These are phyloP conservation scores for Cerrena zonata DNA, from an alignment of 1,284 basidiomycete species.

Conservation along the genomic window DNA sequence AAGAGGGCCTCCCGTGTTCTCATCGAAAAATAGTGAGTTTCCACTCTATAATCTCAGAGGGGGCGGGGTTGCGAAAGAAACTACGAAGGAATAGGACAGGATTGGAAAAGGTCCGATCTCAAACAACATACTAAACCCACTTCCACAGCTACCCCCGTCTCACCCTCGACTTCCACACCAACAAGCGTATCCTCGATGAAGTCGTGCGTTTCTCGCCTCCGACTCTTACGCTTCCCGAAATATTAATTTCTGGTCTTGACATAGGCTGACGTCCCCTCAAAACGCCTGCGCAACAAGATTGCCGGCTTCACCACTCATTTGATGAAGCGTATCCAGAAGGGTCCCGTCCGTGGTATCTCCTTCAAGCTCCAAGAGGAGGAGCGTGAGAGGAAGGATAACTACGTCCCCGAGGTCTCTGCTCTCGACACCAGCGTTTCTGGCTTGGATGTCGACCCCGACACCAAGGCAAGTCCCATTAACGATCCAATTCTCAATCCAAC, in stretches of 20 bases:
- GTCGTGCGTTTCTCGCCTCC: conserved; percentile 55
- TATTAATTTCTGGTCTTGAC: conserved; percentile 12
- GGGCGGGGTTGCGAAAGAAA: not conserved
- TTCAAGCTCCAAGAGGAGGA: conserved; percentile 99
- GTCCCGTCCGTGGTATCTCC: conserved; percentile 99
- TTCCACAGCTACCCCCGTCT: conserved; percentile 80
- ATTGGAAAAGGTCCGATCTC: conserved; percentile 3
- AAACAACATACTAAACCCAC: not conserved
- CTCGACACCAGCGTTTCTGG: conserved; percentile 74
- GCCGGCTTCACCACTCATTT: conserved; percentile 99
- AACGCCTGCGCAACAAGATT: conserved; percentile 99
- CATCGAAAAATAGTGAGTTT: conserved; percentile 97
- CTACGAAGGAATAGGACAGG: not conserved
- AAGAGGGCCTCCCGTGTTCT: conserved; percentile 98
- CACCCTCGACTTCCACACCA: conserved; percentile 97
- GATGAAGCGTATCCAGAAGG: conserved; percentile 99
- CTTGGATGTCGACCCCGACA: conserved; percentile 85
- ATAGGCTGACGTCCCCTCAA: conserved; percentile 93
- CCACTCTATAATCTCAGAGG: conserved; percentile 8
- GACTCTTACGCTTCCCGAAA: not conserved
- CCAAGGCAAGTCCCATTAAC: conserved; percentile 61
- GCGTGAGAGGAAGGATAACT: conserved; percentile 98
- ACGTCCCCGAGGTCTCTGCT: conserved; percentile 93
- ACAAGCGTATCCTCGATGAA: conserved; percentile 99
- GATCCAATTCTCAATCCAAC: not conserved